These are phyloP conservation scores for Tetrapyrgos nigripes DNA, from an alignment of 1,284 basidiomycete species.

Conservation along the genomic window DNA sequence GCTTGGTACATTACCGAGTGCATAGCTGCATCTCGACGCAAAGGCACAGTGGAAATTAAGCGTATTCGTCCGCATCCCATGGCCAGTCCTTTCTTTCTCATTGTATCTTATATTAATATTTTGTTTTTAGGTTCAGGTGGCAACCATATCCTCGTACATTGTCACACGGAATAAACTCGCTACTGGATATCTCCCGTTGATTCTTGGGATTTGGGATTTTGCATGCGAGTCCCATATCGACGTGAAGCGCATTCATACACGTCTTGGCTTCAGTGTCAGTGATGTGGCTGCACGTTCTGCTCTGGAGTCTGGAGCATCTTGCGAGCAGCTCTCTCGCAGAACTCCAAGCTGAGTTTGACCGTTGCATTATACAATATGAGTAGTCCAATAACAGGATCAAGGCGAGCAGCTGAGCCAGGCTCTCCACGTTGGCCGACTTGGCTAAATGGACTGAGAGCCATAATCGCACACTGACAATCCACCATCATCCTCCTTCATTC, in stretches of 20 bases:
- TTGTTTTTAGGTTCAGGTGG: not conserved
- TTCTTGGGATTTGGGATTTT: too few relatives aligned
- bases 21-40: not conserved
- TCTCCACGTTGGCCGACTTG: too few relatives aligned
- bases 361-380: too few relatives aligned
- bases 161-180: not conserved
- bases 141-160: not conserved
- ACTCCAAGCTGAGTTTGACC: not conserved
- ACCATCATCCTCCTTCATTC: too few relatives aligned
- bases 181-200: too few relatives aligned
- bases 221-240: too few relatives aligned
- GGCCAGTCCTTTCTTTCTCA: not conserved
- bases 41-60: not conserved
- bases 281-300: not conserved
- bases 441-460: too few relatives aligned
- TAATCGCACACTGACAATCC: too few relatives aligned
- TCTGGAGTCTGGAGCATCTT: not conserved
- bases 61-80: not conserved
- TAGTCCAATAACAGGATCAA: too few relatives aligned
- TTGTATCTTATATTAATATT: not conserved
- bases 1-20: not conserved
- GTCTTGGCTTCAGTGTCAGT: not conserved
- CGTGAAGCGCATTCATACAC: not conserved
- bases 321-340: not conserved
- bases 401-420: too few relatives aligned